These are phyloP conservation scores for Chalaropsis thielavioides DNA, from an alignment of 2,329 filamentous ascomycete genomes.

Conservation along the genomic window DNA sequence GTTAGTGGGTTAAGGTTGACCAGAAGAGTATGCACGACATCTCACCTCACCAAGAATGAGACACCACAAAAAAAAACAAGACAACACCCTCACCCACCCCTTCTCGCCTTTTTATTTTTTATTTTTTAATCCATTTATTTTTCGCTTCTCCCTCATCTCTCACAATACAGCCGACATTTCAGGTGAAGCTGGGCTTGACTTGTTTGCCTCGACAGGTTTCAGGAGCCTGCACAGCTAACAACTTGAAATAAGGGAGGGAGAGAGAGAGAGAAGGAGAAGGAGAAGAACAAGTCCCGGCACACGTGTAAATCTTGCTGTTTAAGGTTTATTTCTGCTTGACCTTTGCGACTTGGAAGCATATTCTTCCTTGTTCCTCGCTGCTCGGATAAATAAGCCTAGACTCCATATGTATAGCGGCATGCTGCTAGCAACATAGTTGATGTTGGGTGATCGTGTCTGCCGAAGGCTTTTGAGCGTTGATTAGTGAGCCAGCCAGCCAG, in stretches of 20 bases:
- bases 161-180: constrained; percentile 18
- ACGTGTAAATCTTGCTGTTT: too few relatives aligned
- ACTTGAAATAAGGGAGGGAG: not conserved
- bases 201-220: constrained; percentile 15
- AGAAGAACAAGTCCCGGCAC: too few relatives aligned
- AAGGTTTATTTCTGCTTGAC: too few relatives aligned
- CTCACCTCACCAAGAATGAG: not conserved
- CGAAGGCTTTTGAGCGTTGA: too few relatives aligned
- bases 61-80: not conserved
- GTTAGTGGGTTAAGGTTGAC: too few relatives aligned
- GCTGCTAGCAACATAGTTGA: too few relatives aligned
- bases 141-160: constrained; percentile 19
- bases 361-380: too few relatives aligned
- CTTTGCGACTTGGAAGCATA: too few relatives aligned
- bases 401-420: too few relatives aligned
- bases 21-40: not conserved
- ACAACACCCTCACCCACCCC: too few relatives aligned
- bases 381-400: too few relatives aligned
- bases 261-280: not conserved
- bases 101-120: not conserved
- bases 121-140: constrained; percentile 10
- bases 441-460: too few relatives aligned
- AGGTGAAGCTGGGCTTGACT: constrained; percentile 17
- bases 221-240: not conserved
- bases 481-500: not conserved